These are phyloP conservation scores for Ganoderma sinense DNA, from an alignment of 1,284 basidiomycete species.

Conservation along the genomic window DNA sequence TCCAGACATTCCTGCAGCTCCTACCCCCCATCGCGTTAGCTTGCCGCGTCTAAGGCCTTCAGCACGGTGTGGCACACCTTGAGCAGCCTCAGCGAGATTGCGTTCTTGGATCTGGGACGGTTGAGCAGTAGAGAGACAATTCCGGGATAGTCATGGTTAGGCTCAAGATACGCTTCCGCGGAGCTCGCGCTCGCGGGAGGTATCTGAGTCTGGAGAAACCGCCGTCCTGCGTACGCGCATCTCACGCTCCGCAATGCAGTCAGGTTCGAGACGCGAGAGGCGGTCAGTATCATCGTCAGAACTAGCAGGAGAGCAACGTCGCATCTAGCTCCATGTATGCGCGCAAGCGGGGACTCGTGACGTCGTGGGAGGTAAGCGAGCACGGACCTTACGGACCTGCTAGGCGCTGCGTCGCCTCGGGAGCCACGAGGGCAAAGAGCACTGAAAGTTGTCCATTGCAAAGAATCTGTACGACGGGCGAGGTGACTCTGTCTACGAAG, in stretches of 20 bases:
- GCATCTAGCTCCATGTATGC: conserved; percentile 14
- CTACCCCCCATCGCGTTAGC: conserved; percentile 48
- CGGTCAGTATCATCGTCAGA: conserved; percentile 4
- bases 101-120: conserved; percentile 88
- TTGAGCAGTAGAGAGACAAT: conserved; percentile 79
- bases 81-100: conserved; percentile 82
- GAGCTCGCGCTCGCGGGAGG: conserved; percentile 2
- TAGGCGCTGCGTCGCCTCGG: neutral
- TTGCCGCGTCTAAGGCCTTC: neutral
- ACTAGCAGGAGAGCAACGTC: neutral
- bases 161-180: conserved; percentile 66
- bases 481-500: conserved; percentile 9
- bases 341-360: conserved; percentile 18
- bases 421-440: neutral
- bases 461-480: conserved; percentile 18
- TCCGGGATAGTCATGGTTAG: conserved; percentile 53
- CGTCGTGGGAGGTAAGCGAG: conserved; percentile 10
- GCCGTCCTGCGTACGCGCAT: conserved; percentile 4
- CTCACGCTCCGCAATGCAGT: neutral
- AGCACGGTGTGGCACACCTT: conserved; percentile 49
- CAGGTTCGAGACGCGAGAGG: conserved; percentile 7
- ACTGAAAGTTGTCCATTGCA: conserved; percentile 16
- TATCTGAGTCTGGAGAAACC: conserved; percentile 22
- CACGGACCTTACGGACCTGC: conserved; percentile 8
- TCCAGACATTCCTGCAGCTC: conserved; percentile 78